Conservation (phyloP, 768 basidiomycete species). For the Galerina sulciceps region DNA sequence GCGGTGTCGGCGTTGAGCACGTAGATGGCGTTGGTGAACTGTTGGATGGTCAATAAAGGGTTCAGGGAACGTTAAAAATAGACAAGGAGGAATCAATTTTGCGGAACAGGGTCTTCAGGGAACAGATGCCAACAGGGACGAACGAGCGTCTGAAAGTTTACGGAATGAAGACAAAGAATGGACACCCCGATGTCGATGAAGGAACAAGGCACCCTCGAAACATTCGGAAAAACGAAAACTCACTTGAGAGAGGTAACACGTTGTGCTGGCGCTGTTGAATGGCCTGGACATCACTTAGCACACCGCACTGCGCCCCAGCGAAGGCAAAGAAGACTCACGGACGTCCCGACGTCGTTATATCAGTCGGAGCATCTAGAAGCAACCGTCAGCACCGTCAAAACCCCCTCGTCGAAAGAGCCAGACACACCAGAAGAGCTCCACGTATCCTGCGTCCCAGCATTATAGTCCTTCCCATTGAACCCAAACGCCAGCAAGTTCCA, state of each 20-base stretch:
- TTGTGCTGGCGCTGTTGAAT: slow-evolving; percentile 65
- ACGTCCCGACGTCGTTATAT: slow-evolving; percentile 75
- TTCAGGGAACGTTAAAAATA: not conserved
- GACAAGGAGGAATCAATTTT: slow-evolving; percentile 7
- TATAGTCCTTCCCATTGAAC: slow-evolving; percentile 83
- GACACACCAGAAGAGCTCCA: slow-evolving; percentile 53
- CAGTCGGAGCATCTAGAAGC: slow-evolving; percentile 52
- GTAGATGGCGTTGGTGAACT: slow-evolving; percentile 89
- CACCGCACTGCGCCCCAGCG: not conserved
- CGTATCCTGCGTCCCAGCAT: slow-evolving; percentile 68
- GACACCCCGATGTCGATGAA: too few species aligned
- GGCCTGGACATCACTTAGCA: slow-evolving; percentile 44
- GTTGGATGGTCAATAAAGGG: slow-evolving; percentile 12
- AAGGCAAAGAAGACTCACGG: slow-evolving; percentile 57
- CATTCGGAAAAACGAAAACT: slow-evolving; percentile 10
- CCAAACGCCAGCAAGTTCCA: slow-evolving; percentile 91
- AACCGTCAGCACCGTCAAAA: slow-evolving; percentile 4
- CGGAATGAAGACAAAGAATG: too few species aligned
- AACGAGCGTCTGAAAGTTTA: too few species aligned
- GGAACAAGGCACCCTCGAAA: not conserved
- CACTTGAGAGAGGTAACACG: slow-evolving; percentile 77
- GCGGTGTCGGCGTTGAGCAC: slow-evolving; percentile 77
- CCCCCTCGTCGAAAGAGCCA: slow-evolving; percentile 40
- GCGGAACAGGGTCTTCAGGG: not conserved
- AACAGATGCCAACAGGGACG: not conserved